A percentile compares a stretch with the other conserved stretches of the same genome.
phyloP scores from a whole-genome alignment of 2,329 filamentous ascomycete species.

The Alternaria sp. region DNA sequence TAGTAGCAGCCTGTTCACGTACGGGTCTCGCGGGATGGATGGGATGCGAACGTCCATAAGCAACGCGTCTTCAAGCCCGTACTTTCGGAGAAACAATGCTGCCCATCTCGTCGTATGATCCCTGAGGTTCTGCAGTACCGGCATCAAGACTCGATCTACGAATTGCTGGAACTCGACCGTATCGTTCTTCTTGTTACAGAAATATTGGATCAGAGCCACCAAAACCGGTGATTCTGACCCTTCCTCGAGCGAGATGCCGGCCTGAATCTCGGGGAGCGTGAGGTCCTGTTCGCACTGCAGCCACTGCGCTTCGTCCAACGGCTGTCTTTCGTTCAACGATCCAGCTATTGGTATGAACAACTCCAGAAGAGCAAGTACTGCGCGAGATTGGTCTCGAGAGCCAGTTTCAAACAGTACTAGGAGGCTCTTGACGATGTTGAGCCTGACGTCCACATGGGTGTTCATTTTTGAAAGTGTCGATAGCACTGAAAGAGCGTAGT shows the following conservation, averaged over 20 bases:
- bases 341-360: conserved; percentile 41
- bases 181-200: background rate
- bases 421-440: conserved; percentile 44
- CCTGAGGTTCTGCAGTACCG: conserved; percentile 17
- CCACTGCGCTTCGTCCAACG: conserved; percentile 44
- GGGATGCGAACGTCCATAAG: conserved; percentile 16
- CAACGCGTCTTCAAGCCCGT: conserved; percentile 12
- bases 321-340: conserved; percentile 44
- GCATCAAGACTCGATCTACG: conserved; percentile 30
- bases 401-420: conserved; percentile 31
- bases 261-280: conserved; percentile 12
- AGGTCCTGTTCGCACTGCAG: conserved; percentile 20
- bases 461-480: conserved; percentile 33
- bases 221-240: conserved; percentile 20
- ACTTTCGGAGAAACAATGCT: conserved; percentile 32
- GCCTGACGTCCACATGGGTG: conserved; percentile 49
- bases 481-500: conserved; percentile 40
- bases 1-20: conserved; percentile 12
- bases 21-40: conserved; percentile 12
- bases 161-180: conserved; percentile 7
- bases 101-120: conserved; percentile 30
- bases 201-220: background rate
- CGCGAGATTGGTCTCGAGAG: conserved; percentile 4
- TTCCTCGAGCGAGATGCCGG: background rate
- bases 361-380: conserved; percentile 35